Evolutionary conservation across 768 basidiomycete species (phyloP).

Genomic region (Boletus pseudopeckii): DNA sequence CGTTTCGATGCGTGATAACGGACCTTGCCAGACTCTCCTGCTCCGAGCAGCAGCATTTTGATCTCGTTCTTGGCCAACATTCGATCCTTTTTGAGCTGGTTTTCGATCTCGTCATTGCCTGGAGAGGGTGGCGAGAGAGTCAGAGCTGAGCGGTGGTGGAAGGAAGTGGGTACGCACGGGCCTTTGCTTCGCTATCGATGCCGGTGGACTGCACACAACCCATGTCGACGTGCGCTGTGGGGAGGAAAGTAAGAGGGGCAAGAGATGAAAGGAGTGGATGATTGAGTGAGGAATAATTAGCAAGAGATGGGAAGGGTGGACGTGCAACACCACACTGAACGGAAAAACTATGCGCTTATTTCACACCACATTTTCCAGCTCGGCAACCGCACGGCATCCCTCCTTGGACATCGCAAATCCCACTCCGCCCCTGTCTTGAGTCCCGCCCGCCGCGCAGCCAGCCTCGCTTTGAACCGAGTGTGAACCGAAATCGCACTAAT

Average conservation of each 20-base stretch:
- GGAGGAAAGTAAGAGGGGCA: not conserved
- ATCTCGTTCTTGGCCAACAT: conserved; percentile 92
- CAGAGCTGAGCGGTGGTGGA: not conserved
- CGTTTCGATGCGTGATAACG: conserved; percentile 11
- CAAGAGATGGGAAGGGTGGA: conserved; percentile 13
- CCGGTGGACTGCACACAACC: conserved; percentile 71
- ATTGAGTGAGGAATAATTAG: conserved; percentile 25
- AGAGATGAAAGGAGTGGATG: conserved; percentile 22
- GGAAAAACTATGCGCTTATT: conserved; percentile 13
- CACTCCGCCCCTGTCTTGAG: not conserved
- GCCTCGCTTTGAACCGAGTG: too few species aligned
- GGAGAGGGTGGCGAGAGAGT: not conserved
- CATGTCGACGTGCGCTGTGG: conserved; percentile 39
- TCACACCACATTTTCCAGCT: conserved; percentile 16
- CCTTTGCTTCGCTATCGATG: conserved; percentile 78
- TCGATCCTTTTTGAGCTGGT: conserved; percentile 83
- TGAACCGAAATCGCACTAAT: too few species aligned
- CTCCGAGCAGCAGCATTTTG: conserved; percentile 93
- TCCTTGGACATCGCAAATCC: conserved; percentile 10
- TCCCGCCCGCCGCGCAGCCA: too few species aligned
- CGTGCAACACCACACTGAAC: conserved; percentile 1
- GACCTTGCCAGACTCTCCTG: conserved; percentile 96
- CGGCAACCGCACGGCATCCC: conserved; percentile 21
- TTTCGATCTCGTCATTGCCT: conserved; percentile 95
- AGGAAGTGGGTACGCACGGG: conserved; percentile 52